Conservation (phyloP, 2,329 filamentous ascomycete species). For the Rhinocladiella similis region DNA sequence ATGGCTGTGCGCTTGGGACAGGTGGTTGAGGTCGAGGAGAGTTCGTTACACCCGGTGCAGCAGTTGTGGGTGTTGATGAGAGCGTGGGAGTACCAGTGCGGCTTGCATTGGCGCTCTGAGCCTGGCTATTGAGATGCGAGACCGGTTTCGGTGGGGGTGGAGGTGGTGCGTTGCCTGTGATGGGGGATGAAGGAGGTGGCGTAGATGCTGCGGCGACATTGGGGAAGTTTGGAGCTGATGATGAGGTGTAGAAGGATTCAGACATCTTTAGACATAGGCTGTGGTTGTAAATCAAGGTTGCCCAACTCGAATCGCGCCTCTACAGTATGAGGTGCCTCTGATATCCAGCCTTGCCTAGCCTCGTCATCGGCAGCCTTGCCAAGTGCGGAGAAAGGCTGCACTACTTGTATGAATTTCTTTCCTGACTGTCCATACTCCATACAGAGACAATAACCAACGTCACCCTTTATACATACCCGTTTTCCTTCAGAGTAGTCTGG, state of each 20-base stretch:
- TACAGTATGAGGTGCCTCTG: too few species aligned
- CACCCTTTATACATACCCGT: background rate
- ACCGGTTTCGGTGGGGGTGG: constrained; percentile 24
- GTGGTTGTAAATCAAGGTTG: too few species aligned
- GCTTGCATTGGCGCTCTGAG: constrained; percentile 15
- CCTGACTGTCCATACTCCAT: background rate
- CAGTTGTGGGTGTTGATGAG: constrained; percentile 5
- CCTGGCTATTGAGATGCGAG: constrained; percentile 13
- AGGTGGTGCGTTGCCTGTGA: constrained; percentile 14
- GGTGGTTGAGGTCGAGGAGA: constrained; percentile 31
- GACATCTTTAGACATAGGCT: constrained; percentile 7
- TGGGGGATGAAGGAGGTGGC: constrained; percentile 13
- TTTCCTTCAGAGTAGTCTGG: background rate
- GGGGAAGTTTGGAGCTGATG: constrained; percentile 8
- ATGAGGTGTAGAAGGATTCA: constrained; percentile 23
- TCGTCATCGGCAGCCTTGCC: constrained; percentile 15
- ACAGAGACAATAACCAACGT: too few species aligned
- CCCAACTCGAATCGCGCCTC: background rate
- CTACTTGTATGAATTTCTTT: background rate
- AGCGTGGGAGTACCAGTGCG: constrained; percentile 16
- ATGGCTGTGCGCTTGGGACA: constrained; percentile 43
- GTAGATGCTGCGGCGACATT: constrained; percentile 2
- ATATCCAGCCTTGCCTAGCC: background rate
- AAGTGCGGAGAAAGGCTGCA: constrained; percentile 13
- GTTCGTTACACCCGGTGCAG: constrained; percentile 32